Conservation (phyloP, 2,329 filamentous ascomycete species). For the Dendrostoma leiphaemia region DNA sequence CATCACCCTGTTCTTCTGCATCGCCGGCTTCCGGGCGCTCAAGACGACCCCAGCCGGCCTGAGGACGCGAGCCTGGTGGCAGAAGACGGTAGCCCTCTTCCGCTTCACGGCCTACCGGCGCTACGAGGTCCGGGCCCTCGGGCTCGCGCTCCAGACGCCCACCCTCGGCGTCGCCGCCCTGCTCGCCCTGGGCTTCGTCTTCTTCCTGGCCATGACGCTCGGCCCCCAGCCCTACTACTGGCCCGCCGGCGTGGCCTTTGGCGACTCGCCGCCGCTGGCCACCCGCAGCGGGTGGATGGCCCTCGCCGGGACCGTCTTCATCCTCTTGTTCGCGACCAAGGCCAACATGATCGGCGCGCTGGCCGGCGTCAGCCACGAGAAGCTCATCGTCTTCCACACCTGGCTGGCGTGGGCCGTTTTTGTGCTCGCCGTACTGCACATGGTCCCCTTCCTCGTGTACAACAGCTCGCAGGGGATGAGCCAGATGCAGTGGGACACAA, state of each 20-base stretch:
- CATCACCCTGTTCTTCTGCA: constrained; percentile 7
- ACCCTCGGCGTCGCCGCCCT: background rate
- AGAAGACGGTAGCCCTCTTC: constrained; percentile 6
- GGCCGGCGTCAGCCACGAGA: constrained; percentile 10
- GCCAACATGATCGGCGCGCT: constrained; percentile 6
- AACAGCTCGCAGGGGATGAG: constrained; percentile 1
- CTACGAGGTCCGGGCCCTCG: background rate
- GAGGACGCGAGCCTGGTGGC: background rate
- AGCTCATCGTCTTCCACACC: constrained; percentile 9
- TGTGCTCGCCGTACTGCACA: constrained; percentile 7
- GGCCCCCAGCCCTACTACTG: constrained; percentile 9
- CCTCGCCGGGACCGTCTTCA: background rate
- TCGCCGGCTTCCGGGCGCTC: constrained; percentile 3
- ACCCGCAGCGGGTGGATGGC: constrained; percentile 6
- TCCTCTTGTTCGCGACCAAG: constrained; percentile 7
- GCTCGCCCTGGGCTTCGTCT: constrained; percentile 2
- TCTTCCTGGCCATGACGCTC: constrained; percentile 5
- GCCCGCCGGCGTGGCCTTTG: background rate
- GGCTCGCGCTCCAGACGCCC: background rate
- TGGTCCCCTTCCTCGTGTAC: constrained; percentile 9
- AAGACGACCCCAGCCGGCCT: background rate
- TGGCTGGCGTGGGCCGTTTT: constrained; percentile 5
- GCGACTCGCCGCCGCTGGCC: constrained; percentile 6
- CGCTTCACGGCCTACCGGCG: constrained; percentile 2
- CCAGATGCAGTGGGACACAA: constrained; percentile 2